Conservation (phyloP, 1,284 basidiomycete species). For the Ustilago tritici region DNA sequence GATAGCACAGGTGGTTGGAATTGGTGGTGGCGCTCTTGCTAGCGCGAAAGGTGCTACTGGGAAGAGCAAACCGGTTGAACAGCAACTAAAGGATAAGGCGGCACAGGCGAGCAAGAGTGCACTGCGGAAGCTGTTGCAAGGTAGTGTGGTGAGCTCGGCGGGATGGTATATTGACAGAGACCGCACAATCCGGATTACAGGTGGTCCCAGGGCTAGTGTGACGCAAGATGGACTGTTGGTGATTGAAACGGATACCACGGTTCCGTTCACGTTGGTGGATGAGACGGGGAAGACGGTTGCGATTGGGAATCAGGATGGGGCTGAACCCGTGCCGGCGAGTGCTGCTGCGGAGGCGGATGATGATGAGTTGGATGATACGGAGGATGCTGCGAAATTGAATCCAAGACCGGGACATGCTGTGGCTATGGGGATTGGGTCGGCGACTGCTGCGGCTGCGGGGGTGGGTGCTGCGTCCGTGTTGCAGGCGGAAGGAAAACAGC, state of each 20-base stretch:
- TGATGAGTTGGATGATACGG: conserved; percentile 30
- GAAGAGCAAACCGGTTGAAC: conserved; percentile 46
- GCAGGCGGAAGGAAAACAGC: conserved; percentile 30
- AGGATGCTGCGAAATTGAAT: conserved; percentile 42
- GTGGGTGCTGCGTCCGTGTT: conserved; percentile 30
- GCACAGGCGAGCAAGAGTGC: conserved; percentile 50
- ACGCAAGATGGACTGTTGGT: conserved; percentile 54
- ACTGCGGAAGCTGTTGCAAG: conserved; percentile 53
- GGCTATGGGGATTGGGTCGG: conserved; percentile 29
- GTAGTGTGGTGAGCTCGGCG: conserved; percentile 56
- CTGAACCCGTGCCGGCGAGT: conserved; percentile 32
- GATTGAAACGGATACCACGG: conserved; percentile 57
- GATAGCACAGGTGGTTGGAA: conserved; percentile 58
- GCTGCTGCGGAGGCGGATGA: not conserved
- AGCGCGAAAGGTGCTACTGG: conserved; percentile 31
- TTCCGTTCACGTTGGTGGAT: conserved; percentile 50
- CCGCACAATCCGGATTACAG: conserved; percentile 54
- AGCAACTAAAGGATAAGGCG: conserved; percentile 41
- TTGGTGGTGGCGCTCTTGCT: conserved; percentile 55
- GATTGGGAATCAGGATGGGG: conserved; percentile 46
- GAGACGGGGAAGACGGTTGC: conserved; percentile 56
- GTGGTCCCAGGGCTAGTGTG: conserved; percentile 54
- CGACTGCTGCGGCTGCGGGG: conserved; percentile 24
- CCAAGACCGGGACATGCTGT: conserved; percentile 14
- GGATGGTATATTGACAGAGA: conserved; percentile 64